Evolutionary conservation across 805 yeast genomes (phyloP).

Genomic region (Saturnispora ahearnii): DNA sequence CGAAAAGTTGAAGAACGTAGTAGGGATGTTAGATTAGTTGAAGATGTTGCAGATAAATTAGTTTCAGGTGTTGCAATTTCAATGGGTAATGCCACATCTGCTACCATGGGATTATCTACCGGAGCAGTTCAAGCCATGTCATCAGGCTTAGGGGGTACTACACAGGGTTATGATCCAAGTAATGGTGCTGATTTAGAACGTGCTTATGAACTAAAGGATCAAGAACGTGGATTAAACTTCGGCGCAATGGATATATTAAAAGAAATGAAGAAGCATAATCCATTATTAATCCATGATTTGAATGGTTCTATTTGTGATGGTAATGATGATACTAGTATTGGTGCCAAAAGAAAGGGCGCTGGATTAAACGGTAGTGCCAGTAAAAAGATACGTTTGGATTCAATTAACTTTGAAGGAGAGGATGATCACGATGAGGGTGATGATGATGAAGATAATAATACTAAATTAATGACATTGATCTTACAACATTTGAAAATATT

Average conservation of each 20-base stretch:
- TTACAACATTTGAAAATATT: constrained; percentile 61
- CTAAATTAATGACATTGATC: constrained; percentile 19
- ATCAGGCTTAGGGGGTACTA: constrained; percentile 14
- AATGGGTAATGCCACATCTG: constrained; percentile 10
- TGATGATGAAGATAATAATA: constrained; percentile 12
- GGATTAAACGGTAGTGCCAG: constrained; percentile 8
- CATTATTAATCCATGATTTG: constrained; percentile 31
- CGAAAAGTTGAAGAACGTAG: constrained; percentile 48
- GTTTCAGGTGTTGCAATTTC: constrained; percentile 25
- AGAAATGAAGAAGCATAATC: constrained; percentile 18
- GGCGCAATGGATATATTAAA: constrained; percentile 35
- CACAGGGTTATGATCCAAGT: constrained; percentile 28
- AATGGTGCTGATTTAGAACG: constrained; percentile 18
- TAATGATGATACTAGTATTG: constrained; percentile 5
- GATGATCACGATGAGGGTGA: constrained; percentile 21
- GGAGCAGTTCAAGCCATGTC: constrained; percentile 7
- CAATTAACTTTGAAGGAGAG: constrained; percentile 23
- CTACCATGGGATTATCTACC: constrained; percentile 12
- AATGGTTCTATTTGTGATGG: constrained; percentile 26
- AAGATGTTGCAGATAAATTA: constrained; percentile 18
- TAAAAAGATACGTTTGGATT: constrained; percentile 12
- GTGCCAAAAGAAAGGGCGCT: constrained; percentile 7
- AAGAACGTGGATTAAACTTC: constrained; percentile 30
- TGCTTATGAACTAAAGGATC: constrained; percentile 27
- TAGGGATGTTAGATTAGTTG: constrained; percentile 15